Evolutionary conservation across 768 basidiomycete species (phyloP).

Genomic region (Tylopilus rubrobrunneus): DNA sequence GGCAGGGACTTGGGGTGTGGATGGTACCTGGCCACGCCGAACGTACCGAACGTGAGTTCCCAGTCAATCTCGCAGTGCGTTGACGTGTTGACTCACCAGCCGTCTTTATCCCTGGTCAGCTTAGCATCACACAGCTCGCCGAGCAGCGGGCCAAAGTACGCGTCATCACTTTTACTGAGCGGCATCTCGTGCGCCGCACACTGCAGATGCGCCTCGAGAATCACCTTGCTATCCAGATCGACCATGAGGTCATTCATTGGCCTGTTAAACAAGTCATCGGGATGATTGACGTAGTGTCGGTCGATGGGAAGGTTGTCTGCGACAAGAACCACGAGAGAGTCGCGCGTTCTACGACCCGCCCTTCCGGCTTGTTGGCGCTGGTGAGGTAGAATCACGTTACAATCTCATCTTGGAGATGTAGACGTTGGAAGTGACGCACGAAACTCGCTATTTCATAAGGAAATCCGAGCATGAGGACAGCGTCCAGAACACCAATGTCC

Average conservation of each 20-base stretch:
- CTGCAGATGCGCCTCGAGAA: constrained; percentile 83
- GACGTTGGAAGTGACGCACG: constrained; percentile 38
- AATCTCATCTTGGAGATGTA: not conserved
- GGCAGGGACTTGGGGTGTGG: constrained; percentile 77
- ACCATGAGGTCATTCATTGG: constrained; percentile 60
- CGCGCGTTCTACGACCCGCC: constrained; percentile 76
- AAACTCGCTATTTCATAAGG: constrained; percentile 78
- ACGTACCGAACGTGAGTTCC: not conserved
- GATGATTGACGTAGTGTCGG: constrained; percentile 66
- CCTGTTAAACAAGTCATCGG: constrained; percentile 65
- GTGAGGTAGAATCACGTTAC: not conserved
- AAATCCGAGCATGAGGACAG: constrained; percentile 86
- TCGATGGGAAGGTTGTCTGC: constrained; percentile 69
- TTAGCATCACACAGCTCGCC: constrained; percentile 56
- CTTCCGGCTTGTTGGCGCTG: constrained; percentile 88
- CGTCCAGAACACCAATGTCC: constrained; percentile 87
- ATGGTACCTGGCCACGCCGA: constrained; percentile 58
- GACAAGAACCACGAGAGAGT: constrained; percentile 74
- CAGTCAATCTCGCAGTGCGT: not conserved
- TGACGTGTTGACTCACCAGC: constrained; percentile 51
- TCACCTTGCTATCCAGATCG: constrained; percentile 68
- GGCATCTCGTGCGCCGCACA: constrained; percentile 90
- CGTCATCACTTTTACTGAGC: constrained; percentile 55
- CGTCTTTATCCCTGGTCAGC: constrained; percentile 68
- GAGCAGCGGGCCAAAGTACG: constrained; percentile 68